phyloP scores from a whole-genome alignment of 257 asterid species.

The Schizonepeta tenuifolia region DNA sequence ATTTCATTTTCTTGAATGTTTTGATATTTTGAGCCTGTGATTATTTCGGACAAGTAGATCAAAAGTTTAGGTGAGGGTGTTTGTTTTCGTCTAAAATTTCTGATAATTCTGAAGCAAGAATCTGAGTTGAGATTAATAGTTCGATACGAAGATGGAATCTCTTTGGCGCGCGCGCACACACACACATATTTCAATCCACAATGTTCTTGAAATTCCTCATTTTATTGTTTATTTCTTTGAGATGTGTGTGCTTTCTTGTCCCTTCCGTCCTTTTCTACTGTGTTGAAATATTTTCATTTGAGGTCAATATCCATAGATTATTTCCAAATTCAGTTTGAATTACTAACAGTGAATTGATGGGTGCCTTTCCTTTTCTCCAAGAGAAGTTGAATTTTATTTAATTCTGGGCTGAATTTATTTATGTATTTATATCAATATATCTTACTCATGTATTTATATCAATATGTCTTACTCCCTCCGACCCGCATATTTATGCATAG shows the following conservation, averaged over 20 bases:
- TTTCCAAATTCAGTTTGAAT: not conserved
- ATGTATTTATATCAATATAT: constrained; percentile 35
- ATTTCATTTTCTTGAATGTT: not conserved
- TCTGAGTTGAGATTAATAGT: not conserved
- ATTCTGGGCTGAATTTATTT: constrained; percentile 7
- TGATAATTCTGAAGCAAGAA: not conserved
- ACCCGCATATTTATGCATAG: too few species aligned
- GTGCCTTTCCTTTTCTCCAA: constrained; percentile 22
- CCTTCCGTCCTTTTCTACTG: not conserved
- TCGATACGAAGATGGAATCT: constrained; percentile 25
- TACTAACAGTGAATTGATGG: constrained; percentile 15
- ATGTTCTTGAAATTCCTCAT: constrained; percentile 5
- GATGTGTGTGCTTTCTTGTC: not conserved
- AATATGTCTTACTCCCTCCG: too few species aligned
- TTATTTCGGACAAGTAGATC: constrained; percentile 9
- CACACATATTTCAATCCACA: not conserved
- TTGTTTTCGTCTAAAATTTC: not conserved
- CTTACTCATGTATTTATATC: too few species aligned
- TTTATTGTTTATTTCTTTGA: not conserved
- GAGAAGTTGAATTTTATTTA: constrained; percentile 7
- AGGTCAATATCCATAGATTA: constrained; percentile 18
- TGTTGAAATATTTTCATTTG: constrained; percentile 19
- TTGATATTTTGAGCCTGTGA: not conserved
- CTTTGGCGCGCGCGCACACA: not conserved
- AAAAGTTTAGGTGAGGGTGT: constrained; percentile 9